phyloP scores from a whole-genome alignment of 179 eudicot species.

The Gypsophila paniculata region DNA sequence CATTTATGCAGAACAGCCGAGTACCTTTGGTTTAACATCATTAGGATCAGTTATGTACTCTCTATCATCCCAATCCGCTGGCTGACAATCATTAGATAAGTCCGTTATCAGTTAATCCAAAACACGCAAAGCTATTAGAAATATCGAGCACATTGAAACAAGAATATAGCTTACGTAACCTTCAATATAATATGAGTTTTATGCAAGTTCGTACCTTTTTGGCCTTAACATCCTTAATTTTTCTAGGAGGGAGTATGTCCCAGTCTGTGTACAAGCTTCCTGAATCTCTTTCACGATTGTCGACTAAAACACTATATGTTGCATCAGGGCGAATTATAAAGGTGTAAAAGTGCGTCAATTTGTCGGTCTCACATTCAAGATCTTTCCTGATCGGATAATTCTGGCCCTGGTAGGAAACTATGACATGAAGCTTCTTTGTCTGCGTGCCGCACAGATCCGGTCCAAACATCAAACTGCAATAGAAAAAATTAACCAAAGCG shows the following conservation, averaged over 20 bases:
- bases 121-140: background rate
- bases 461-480: slow-evolving; percentile 81
- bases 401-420: slow-evolving; percentile 78
- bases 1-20: background rate
- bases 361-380: slow-evolving; percentile 84
- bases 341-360: slow-evolving; percentile 80
- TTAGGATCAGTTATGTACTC: slow-evolving; percentile 69
- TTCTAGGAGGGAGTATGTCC: slow-evolving; percentile 77
- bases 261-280: slow-evolving; percentile 83
- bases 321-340: slow-evolving; percentile 78
- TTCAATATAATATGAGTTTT: background rate
- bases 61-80: slow-evolving; percentile 76
- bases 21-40: slow-evolving; percentile 67
- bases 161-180: background rate
- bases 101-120: background rate
- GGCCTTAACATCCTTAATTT: slow-evolving; percentile 67
- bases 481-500: slow-evolving; percentile 13
- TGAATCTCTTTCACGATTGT: slow-evolving; percentile 66
- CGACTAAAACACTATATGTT: slow-evolving; percentile 59
- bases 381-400: slow-evolving; percentile 78
- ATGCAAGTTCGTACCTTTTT: slow-evolving; percentile 45
- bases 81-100: slow-evolving; percentile 36
- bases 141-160: background rate
- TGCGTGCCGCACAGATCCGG: slow-evolving; percentile 85
- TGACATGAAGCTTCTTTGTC: slow-evolving; percentile 71